Base-by-base conservation (phyloP, 768 basidiomycete genomes). In the Serendipita vermifera region DNA sequence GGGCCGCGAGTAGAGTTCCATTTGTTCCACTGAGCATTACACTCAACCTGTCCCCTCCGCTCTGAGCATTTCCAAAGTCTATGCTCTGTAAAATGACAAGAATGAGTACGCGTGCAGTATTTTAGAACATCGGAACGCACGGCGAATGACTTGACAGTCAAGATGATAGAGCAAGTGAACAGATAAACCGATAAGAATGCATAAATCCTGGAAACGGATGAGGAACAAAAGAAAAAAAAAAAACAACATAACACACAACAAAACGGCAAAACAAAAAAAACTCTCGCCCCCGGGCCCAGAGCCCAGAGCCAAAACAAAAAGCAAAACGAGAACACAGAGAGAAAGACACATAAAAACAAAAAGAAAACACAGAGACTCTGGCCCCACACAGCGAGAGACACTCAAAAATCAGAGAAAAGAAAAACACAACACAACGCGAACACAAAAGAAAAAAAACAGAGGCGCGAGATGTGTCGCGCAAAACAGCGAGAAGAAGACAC, bases 221-320 rank as follows among this genome's bases (percentile, higher is more conserved):
- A 60, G 51, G 51, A 33, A 17, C 15, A 35, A 22, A 3, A 39
- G 41, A 2, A 15, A n/a, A 54, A 20, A 43, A 15, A 38, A 11
- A 15, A 29, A 20, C 26, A 22, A 54, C 11, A 24, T 24, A 3
- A 69, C 75, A 33, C 62, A 83, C 85, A 82, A 86, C 59, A 90
- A 72, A 7, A 87, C 88, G 6, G 77, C 60, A 0, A 78, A 72
- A 64, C 90, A 91, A 13, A 82, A 78, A 29, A 73, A 62, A 33
- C 82, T 77, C 72, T 94, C 92, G 57, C 88, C 92, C 66, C 94
- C 94, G 2, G 91, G 92, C 57, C 91, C 74, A 60, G 87, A 87
- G 27, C 85, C 85, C 20, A 87, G 70, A 14, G 82, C 85, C 17
- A 87, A 72, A 39, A 87, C 75, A 62, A 87, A 85, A 74, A 83